phyloP scores from a whole-genome alignment of 768 basidiomycete genomes.

The Termitomyces titanicus region DNA sequence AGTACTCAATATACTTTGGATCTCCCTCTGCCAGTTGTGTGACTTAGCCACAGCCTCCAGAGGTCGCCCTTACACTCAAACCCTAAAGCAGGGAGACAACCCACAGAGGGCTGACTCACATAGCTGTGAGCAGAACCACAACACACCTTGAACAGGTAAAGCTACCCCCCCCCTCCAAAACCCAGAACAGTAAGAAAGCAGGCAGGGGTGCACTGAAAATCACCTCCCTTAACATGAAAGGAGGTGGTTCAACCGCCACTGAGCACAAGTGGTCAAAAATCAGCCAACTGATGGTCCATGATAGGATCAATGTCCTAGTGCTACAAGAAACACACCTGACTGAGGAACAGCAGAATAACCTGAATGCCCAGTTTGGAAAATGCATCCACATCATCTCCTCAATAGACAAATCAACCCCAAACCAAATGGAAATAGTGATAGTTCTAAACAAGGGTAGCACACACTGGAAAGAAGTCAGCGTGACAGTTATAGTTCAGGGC shows the following conservation, averaged over 20 bases:
- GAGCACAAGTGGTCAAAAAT: not conserved
- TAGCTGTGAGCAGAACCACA: too few relatives aligned
- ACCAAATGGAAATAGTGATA: not conserved
- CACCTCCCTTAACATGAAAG: not conserved
- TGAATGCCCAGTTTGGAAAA: not conserved
- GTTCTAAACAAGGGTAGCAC: too few relatives aligned
- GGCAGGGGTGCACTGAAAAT: not conserved
- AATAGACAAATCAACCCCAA: not conserved
- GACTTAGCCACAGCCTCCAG: too few relatives aligned
- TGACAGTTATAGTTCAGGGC: not conserved
- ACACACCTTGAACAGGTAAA: too few relatives aligned
- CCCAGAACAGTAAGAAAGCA: not conserved
- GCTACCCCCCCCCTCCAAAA: too few relatives aligned
- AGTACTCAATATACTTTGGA: too few relatives aligned
- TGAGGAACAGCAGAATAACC: not conserved
- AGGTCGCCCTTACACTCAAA: too few relatives aligned
- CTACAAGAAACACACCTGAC: not conserved
- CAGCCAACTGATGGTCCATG: not conserved
- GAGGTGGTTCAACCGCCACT: not conserved
- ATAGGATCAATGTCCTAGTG: not conserved
- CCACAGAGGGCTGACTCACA: too few relatives aligned
- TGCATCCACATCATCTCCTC: not conserved
- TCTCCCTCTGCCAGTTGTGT: too few relatives aligned
- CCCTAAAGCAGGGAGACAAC: too few relatives aligned
- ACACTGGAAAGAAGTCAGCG: not conserved